Conservation (phyloP, 352 stramenopile genomes). For the Aphanomyces cochlioides region DNA sequence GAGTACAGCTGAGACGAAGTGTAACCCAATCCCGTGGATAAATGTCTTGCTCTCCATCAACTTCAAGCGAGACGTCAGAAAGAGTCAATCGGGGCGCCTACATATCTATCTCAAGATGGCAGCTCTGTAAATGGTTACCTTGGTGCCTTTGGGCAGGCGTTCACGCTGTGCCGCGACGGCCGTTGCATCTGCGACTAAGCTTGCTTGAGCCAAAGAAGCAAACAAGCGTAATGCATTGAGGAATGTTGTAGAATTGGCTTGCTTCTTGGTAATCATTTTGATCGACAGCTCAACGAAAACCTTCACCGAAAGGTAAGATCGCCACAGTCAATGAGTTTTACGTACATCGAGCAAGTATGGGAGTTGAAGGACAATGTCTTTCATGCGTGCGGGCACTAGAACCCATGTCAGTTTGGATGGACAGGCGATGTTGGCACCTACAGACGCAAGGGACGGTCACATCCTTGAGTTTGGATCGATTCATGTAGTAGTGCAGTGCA, state of each 20-base stretch:
- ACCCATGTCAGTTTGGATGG: background rate
- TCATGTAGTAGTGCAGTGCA: slow-evolving; percentile 70
- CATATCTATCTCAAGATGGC: background rate
- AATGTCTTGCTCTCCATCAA: slow-evolving; percentile 65
- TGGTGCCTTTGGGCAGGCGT: slow-evolving; percentile 35
- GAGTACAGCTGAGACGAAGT: slow-evolving; percentile 49
- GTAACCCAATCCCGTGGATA: slow-evolving; percentile 77
- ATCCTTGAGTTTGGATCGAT: slow-evolving; percentile 54
- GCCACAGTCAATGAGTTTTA: background rate
- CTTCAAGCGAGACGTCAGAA: slow-evolving; percentile 40
- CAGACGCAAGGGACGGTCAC: slow-evolving; percentile 64
- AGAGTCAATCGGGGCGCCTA: slow-evolving; percentile 33
- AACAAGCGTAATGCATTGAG: slow-evolving; percentile 56
- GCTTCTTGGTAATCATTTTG: slow-evolving; percentile 51
- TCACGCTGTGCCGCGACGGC: slow-evolving; percentile 57
- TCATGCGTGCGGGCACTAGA: slow-evolving; percentile 59
- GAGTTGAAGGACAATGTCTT: slow-evolving; percentile 66
- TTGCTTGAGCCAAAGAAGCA: slow-evolving; percentile 68
- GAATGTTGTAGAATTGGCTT: slow-evolving; percentile 51
- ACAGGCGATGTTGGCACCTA: slow-evolving; percentile 31
- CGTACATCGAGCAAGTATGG: slow-evolving; percentile 70
- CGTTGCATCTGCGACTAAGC: slow-evolving; percentile 55
- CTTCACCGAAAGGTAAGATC: background rate
- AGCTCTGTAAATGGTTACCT: slow-evolving; percentile 25
- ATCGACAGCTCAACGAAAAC: slow-evolving; percentile 44